Base-by-base conservation (phyloP, 176 grass and related monocot species). In the Bonia amplexicaulis region DNA sequence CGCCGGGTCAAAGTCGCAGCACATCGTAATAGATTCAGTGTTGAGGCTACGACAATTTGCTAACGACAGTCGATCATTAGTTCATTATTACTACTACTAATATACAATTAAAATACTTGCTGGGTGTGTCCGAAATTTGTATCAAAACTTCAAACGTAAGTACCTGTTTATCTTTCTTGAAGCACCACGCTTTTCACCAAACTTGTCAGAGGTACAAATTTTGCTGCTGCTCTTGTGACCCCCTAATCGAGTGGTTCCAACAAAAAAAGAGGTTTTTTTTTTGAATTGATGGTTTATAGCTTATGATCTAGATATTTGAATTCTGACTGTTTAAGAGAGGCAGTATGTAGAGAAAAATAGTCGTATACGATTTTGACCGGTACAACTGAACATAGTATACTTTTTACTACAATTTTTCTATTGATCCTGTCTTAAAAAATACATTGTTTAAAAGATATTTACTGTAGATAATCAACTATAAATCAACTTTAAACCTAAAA, bases 111-210 rank as follows among this genome's bases (percentile, higher is more conserved):
- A 73, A 73, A 4, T 40, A 6, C 7, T 63, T 20, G 20, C 13
- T 16, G n/a, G 31, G 14, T 33, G 37, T 68, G 78, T 40, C 77
- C 33, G 9, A 22, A 68, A 40, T 39, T 13, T 23, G 27, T 76
- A 29, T 82, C 39, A 87, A 74, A 7, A 16, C 69, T 41, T 82
- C 39, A 87, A 35, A 69, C 76, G 68, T 12, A 31, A 39, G 13
- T 45, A 63, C 16, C 6, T 47, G 23, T 3, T 58, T 46, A 71
- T 33, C 59, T 44, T 37, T 60, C 52, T 70, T 42, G 13, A 51
- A 54, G 73, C 80, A 35, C 55, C 2, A 19, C 51, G 7, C 80
- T 88, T 88, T 84, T 64, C 55, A 79, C 80, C 46, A 1, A 71
- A 88, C 54, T 42, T 44, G 29, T 0, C n/a, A 16, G 35, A 41